Percentiles rank a stretch among this genome's conserved stretches.
These are phyloP conservation scores for Amanita pallidorosea DNA, from an alignment of 768 basidiomycete genomes.

Conservation along the genomic window DNA sequence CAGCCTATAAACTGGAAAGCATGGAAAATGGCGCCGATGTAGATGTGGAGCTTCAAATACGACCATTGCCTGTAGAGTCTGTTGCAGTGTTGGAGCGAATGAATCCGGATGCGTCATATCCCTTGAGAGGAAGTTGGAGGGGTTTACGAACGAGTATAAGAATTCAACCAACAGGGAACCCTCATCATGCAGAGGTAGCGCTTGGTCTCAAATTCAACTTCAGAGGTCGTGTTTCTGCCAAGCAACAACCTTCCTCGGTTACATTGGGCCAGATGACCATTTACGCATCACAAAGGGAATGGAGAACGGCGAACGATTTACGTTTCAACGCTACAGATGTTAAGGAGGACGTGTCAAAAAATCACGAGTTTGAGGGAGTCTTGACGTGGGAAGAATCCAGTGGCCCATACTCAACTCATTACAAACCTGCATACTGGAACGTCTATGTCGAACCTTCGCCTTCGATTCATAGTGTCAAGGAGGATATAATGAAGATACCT, in stretches of 20 bases:
- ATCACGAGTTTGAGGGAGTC: background rate
- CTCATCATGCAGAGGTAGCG: background rate
- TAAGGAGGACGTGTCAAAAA: slow-evolving; percentile 9
- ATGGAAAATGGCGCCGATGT: background rate
- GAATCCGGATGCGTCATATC: background rate
- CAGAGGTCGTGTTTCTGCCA: background rate
- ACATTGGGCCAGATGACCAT: background rate
- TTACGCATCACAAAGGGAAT: background rate
- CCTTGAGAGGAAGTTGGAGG: background rate
- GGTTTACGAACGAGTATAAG: background rate
- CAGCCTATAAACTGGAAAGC: background rate
- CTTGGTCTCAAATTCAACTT: background rate
- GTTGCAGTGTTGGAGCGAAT: background rate
- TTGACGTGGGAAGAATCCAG: background rate
- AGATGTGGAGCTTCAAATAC: background rate
- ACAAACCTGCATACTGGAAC: background rate
- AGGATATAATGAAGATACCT: background rate
- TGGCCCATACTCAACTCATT: background rate
- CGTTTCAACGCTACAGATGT: background rate
- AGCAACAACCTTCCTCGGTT: background rate
- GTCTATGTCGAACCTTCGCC: background rate
- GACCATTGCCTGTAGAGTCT: background rate
- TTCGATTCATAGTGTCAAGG: background rate
- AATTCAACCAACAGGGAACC: background rate
- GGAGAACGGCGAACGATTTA: background rate